Evolutionary conservation across 495 filamentous ascomycete species (phyloP).

Genomic region (Durotheca rogersii): DNA sequence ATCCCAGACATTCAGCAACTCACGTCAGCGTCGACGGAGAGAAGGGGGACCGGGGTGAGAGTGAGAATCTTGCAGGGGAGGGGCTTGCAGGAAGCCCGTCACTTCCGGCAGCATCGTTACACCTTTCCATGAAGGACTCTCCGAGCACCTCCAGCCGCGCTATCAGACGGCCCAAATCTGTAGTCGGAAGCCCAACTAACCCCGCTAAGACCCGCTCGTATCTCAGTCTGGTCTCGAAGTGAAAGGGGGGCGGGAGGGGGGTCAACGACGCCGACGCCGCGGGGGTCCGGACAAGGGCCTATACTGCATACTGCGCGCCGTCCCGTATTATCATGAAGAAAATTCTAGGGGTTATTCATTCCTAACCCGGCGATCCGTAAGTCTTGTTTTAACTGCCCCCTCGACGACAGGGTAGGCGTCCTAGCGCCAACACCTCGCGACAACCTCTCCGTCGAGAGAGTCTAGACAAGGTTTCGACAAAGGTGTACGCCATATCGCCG

Average conservation of each 20-base stretch:
- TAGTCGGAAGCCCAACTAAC: conserved; percentile 14
- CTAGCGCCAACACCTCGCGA: too few species aligned
- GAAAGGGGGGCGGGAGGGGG: conserved; percentile 5
- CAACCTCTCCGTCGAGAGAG: conserved; percentile 1
- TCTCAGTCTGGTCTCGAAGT: too few species aligned
- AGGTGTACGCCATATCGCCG: conserved; percentile 21
- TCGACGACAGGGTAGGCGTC: too few species aligned
- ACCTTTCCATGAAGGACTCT: conserved; percentile 14
- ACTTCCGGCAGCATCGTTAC: conserved; percentile 33
- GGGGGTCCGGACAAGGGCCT: conserved; percentile 12
- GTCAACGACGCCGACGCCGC: conserved; percentile 24
- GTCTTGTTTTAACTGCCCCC: not conserved
- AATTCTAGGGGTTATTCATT: conserved; percentile 29
- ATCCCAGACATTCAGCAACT: conserved; percentile 17
- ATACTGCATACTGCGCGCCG: conserved; percentile 14
- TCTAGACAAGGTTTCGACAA: conserved; percentile 20
- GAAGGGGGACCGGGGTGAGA: not conserved
- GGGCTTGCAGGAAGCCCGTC: conserved; percentile 31
- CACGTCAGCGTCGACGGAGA: conserved; percentile 24
- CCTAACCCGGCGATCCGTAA: conserved; percentile 25
- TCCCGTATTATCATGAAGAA: conserved; percentile 10
- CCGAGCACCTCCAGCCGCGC: conserved; percentile 22
- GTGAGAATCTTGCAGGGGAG: conserved; percentile 14
- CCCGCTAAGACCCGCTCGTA: conserved; percentile 23
- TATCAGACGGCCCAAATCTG: conserved; percentile 16